phyloP scores from a whole-genome alignment of 2,329 filamentous ascomycete species.

The Bipolaris bicolor region DNA sequence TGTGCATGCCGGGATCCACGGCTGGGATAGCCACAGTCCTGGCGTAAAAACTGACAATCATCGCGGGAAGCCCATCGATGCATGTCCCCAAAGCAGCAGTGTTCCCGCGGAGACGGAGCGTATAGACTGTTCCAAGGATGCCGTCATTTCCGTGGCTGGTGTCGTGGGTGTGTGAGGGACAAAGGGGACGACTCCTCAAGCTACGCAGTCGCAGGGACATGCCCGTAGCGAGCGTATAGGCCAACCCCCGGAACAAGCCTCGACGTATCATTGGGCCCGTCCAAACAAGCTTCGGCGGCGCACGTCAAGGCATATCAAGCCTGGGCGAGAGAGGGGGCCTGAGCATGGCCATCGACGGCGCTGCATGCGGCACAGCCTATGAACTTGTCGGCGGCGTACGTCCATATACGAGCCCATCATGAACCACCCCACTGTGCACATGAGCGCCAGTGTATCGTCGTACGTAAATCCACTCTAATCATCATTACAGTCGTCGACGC shows the following conservation, averaged over 20 bases:
- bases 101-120: not conserved
- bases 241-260: not conserved
- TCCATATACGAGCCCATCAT: not conserved
- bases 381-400: too few species aligned
- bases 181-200: too few species aligned
- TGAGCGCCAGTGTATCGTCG: not conserved
- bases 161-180: not conserved
- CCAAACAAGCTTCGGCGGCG: constrained; percentile 10
- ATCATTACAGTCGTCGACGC: not conserved
- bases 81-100: not conserved
- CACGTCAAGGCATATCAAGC: constrained; percentile 6
- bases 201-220: not conserved
- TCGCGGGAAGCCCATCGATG: too few species aligned
- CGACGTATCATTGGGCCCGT: not conserved
- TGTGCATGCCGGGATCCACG: not conserved
- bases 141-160: not conserved
- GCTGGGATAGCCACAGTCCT: constrained; percentile 1
- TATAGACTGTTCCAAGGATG: not conserved
- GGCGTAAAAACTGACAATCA: not conserved
- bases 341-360: not conserved
- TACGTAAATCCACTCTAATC: not conserved
- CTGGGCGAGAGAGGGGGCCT: not conserved
- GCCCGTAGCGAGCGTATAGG: not conserved
- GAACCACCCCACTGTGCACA: not conserved
- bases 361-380: too few species aligned